phyloP scores from a whole-genome alignment of 176 grass and related monocot genomes.

The Calamus simplicifolius region DNA sequence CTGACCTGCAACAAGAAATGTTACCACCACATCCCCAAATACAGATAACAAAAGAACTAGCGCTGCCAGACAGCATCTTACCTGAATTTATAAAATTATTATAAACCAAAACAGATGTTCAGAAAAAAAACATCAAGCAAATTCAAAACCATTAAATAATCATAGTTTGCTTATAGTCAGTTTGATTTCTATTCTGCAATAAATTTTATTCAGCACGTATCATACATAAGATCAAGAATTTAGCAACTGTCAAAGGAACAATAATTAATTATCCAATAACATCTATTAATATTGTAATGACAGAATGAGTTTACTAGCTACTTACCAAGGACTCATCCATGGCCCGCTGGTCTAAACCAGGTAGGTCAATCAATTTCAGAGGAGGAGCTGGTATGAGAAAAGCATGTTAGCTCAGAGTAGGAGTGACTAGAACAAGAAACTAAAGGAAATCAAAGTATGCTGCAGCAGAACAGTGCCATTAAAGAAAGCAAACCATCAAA shows the following conservation, averaged over 20 bases:
- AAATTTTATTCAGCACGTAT: too few species aligned
- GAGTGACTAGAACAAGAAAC: slow-evolving; percentile 1
- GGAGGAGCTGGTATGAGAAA: slow-evolving; percentile 60
- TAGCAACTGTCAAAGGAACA: neutral
- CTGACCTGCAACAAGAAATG: slow-evolving; percentile 59
- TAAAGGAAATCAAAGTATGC: too few species aligned
- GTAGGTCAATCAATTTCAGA: slow-evolving; percentile 97
- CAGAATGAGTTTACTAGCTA: slow-evolving; percentile 1
- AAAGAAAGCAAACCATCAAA: too few species aligned
- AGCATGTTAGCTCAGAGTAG: slow-evolving; percentile 6
- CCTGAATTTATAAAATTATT: too few species aligned
- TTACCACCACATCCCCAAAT: slow-evolving; percentile 8
- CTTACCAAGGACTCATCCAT: slow-evolving; percentile 81
- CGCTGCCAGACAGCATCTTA: neutral
- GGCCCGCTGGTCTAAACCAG: slow-evolving; percentile 85
- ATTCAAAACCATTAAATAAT: neutral
- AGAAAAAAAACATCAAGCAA: slow-evolving; percentile 1
- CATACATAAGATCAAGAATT: too few species aligned
- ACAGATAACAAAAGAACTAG: neutral
- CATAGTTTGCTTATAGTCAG: too few species aligned
- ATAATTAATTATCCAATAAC: slow-evolving; percentile 1
- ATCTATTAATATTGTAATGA: neutral
- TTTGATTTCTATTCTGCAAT: too few species aligned
- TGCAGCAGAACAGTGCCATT: too few species aligned
- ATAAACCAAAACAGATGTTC: neutral